Evolutionary conservation across 306 rosid species (phyloP).

Genomic region (Pyrus pyrifolia): DNA sequence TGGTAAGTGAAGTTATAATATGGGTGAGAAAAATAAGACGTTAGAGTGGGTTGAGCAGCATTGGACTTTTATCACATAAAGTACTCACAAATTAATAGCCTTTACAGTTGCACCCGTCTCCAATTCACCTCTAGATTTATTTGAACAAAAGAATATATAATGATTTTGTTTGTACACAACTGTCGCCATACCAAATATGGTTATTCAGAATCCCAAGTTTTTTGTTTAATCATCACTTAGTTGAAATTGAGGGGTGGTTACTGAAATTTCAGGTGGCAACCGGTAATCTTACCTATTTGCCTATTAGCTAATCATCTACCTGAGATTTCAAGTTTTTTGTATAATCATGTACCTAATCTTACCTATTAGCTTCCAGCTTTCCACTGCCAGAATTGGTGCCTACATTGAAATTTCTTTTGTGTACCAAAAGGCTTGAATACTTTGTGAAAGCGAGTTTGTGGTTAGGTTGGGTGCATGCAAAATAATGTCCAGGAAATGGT

Average conservation of each 20-base stretch:
- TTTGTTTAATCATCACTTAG: background rate
- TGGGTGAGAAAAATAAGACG: too few relatives aligned
- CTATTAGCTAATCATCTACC: too few relatives aligned
- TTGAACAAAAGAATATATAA: background rate
- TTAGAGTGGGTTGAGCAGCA: too few relatives aligned
- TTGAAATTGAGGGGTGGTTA: background rate
- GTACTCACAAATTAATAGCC: too few relatives aligned
- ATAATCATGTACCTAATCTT: background rate
- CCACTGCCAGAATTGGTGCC: background rate
- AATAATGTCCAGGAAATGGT: background rate
- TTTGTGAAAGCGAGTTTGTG: background rate
- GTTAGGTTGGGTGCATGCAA: background rate
- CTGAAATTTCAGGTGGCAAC: background rate
- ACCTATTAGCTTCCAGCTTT: background rate
- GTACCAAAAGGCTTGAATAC: background rate
- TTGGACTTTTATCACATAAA: too few relatives aligned
- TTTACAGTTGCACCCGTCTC: background rate
- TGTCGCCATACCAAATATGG: background rate
- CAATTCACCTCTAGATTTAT: background rate
- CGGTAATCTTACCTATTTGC: background rate
- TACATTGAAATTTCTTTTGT: background rate
- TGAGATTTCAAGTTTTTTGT: too few relatives aligned
- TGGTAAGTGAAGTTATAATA: too few relatives aligned
- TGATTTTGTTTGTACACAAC: background rate
- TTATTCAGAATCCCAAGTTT: background rate